Evolutionary conservation across 1,284 basidiomycete genomes (phyloP).

Genomic region (Wallemia hederae): DNA sequence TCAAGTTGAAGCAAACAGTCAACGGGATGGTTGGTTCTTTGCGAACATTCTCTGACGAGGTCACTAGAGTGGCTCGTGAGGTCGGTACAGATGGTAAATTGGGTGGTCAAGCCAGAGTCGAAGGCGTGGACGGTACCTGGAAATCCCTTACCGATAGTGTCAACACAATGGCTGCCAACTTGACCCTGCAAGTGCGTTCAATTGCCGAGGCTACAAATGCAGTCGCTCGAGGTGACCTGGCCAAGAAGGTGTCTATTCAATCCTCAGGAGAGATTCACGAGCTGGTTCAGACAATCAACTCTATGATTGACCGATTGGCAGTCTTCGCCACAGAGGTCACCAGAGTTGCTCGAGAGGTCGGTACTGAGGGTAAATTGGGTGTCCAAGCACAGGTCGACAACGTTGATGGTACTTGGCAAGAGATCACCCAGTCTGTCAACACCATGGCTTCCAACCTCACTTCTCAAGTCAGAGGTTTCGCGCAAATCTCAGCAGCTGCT

Average conservation of each 20-base stretch:
- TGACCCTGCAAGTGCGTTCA: conserved; percentile 80
- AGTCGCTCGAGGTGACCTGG: conserved; percentile 76
- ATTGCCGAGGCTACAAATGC: conserved; percentile 85
- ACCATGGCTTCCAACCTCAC: conserved; percentile 82
- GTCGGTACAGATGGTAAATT: conserved; percentile 73
- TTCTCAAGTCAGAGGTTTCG: conserved; percentile 94
- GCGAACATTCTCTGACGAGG: conserved; percentile 21
- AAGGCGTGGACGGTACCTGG: conserved; percentile 17
- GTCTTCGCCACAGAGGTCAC: conserved; percentile 86
- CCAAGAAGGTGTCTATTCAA: conserved; percentile 75
- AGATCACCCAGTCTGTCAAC: conserved; percentile 90
- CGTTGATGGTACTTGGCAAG: conserved; percentile 92
- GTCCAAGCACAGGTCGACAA: conserved; percentile 92
- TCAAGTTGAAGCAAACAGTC: conserved; percentile 29
- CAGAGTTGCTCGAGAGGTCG: conserved; percentile 79
- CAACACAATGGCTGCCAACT: conserved; percentile 31
- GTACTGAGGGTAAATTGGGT: conserved; percentile 84
- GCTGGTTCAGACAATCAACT: conserved; percentile 64
- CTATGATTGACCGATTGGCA: conserved; percentile 84
- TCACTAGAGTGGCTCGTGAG: conserved; percentile 54
- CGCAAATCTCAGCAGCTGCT: conserved; percentile 91
- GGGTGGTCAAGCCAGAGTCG: conserved; percentile 58
- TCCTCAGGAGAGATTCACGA: conserved; percentile 87
- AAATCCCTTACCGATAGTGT: conserved; percentile 65
- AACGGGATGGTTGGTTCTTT: conserved; percentile 13